Base-by-base conservation (phyloP, 768 basidiomycete species). In the Naganishia vaughanmartiniae region DNA sequence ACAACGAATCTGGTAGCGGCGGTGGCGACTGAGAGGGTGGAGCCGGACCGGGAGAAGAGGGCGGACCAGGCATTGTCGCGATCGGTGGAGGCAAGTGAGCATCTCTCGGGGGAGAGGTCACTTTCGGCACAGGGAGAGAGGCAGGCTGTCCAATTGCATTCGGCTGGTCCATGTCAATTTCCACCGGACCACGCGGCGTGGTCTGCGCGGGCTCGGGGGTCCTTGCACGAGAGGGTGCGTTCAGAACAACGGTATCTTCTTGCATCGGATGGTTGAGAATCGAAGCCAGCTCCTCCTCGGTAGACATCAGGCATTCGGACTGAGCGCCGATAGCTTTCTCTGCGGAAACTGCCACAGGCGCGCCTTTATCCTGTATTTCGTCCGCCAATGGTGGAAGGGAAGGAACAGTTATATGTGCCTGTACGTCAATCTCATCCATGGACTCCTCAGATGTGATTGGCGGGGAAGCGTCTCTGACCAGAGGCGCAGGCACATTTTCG, bases 1-100 rank as follows among this genome's bases (percentile, higher is more conserved):
- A 34, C 31, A 34, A 58, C 3, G 57, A 39, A 12, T 58, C 57
- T 5, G 57, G 57, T 11, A 58, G 57, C n/a, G 57, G 57, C 24
- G 57, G 60, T 4, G 60, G 60, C 42, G 60, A 63, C 6, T 26
- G 5, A 2, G 60, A 45, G 15, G 60, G 57, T 34, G 36, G 57
- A 34, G 57, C 33, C 2, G 57, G 36, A n/a, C 60, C 42, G 21
- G n/a, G 39, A 28, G 60, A 42, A 46, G 57, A 6, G 10, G 42
- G 39, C 9, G 60, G 60, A 4, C 26, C 36, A 63, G 60, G 60
- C 26, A 42, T 24, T 12, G n/a, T 30, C 7, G 42, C 6, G 11
- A 26, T 39, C 24, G 42, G 39, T 4, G 34, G 19, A 1, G 57
- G 57, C 28, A 4, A 42, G 24, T 63, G 21, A 3, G 30, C 60